phyloP scores from a whole-genome alignment of 306 rosid genomes.

The Acacia melanoxylon region DNA sequence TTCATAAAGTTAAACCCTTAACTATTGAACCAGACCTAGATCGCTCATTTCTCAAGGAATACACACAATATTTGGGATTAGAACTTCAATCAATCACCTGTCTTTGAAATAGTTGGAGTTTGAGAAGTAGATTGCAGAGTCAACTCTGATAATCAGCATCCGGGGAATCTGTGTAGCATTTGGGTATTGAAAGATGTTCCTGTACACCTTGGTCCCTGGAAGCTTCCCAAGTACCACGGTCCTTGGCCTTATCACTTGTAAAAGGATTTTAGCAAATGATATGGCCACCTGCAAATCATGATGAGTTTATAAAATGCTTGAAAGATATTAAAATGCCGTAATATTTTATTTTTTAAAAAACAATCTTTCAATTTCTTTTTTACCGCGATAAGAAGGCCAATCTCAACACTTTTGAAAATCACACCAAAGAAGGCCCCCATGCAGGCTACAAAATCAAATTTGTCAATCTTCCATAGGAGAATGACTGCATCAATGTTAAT shows the following conservation, averaged over 20 bases:
- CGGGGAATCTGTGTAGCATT: slow-evolving; percentile 56
- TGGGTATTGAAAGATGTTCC: slow-evolving; percentile 74
- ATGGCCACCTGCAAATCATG: slow-evolving; percentile 52
- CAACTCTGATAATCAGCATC: slow-evolving; percentile 69
- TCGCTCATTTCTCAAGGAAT: not conserved
- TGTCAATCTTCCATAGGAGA: slow-evolving; percentile 77
- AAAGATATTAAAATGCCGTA: not conserved
- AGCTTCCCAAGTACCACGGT: slow-evolving; percentile 75
- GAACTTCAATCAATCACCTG: slow-evolving; percentile 43
- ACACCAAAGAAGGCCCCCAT: slow-evolving; percentile 94
- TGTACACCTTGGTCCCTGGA: slow-evolving; percentile 52
- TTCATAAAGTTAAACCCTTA: not conserved
- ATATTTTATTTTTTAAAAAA: not conserved
- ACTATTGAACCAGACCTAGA: not conserved
- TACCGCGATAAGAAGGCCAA: slow-evolving; percentile 78
- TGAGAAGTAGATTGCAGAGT: slow-evolving; percentile 87
- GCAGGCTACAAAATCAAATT: slow-evolving; percentile 78
- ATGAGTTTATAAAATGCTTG: not conserved
- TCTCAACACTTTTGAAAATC: slow-evolving; percentile 71
- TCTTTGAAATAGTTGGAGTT: slow-evolving; percentile 84
- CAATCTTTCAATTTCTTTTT: not conserved
- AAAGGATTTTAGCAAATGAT: slow-evolving; percentile 69
- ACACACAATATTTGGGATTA: not conserved
- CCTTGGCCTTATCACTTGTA: slow-evolving; percentile 85
- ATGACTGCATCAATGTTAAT: slow-evolving; percentile 54